Evolutionary conservation across 768 basidiomycete species (phyloP).

Genomic region (Collybia nuda): DNA sequence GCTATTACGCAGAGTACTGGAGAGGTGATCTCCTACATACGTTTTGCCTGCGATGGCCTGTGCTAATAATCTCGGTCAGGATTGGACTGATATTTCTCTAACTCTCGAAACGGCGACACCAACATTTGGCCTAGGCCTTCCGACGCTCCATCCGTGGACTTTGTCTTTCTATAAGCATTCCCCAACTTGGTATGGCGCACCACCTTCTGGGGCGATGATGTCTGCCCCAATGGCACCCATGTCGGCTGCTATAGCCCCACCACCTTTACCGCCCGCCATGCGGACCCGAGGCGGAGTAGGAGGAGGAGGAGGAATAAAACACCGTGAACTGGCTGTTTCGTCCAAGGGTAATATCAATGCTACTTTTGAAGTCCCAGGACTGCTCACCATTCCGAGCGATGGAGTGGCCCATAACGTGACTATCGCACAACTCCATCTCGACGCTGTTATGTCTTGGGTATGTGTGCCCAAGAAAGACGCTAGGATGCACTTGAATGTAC

Average conservation of each 20-base stretch:
- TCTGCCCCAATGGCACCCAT: too few species aligned
- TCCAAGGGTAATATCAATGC: constrained; percentile 9
- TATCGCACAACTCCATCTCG: constrained; percentile 17
- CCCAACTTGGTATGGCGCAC: background rate
- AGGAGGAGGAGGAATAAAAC: too few species aligned
- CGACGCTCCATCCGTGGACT: constrained; percentile 35
- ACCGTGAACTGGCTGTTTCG: background rate
- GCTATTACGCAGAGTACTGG: constrained; percentile 39
- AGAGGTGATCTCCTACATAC: constrained; percentile 25
- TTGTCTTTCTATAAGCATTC: constrained; percentile 25
- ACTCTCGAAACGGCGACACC: constrained; percentile 43
- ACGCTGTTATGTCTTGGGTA: constrained; percentile 35
- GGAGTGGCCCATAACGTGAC: constrained; percentile 5
- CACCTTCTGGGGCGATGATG: too few species aligned
- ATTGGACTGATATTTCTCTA: constrained; percentile 41
- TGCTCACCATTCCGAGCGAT: constrained; percentile 6
- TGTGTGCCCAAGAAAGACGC: constrained; percentile 34
- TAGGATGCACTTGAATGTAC: constrained; percentile 29
- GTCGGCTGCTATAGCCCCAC: too few species aligned
- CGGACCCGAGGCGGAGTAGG: too few species aligned
- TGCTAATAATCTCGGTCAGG: too few species aligned
- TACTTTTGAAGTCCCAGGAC: constrained; percentile 10
- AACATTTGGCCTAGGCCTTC: constrained; percentile 36
- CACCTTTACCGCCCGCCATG: too few species aligned
- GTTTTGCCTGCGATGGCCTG: background rate